Evolutionary conservation across 768 basidiomycete species (phyloP).

Genomic region (Lactifluus rugatus): DNA sequence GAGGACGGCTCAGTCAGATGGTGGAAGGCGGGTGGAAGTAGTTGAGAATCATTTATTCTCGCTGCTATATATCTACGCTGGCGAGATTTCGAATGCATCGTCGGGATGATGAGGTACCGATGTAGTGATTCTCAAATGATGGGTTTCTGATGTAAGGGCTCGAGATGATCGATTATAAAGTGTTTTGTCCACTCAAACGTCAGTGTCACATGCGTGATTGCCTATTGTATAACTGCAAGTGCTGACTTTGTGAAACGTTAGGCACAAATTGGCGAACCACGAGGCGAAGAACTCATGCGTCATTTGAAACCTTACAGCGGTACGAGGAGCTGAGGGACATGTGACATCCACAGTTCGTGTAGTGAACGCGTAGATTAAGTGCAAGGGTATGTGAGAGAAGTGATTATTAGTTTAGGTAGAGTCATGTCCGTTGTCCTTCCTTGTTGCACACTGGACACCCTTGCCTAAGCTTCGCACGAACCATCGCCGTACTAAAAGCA

Average conservation of each 20-base stretch:
- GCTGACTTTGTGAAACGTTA: no score
- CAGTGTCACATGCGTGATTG: no score
- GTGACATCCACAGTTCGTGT: background rate
- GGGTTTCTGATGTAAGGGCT: background rate
- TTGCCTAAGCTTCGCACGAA: constrained; percentile 50
- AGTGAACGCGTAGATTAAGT: background rate
- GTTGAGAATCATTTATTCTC: constrained; percentile 17
- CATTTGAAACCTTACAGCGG: background rate
- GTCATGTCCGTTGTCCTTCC: constrained; percentile 36
- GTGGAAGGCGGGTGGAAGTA: constrained; percentile 65
- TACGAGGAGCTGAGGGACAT: background rate
- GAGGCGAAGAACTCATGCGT: background rate
- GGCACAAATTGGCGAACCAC: no score
- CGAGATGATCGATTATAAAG: background rate
- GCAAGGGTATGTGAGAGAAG: background rate
- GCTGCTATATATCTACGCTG: background rate
- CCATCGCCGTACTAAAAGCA: constrained; percentile 50
- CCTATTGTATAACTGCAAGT: no score
- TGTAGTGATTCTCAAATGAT: background rate
- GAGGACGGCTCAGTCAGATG: constrained; percentile 67
- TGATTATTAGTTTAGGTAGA: background rate
- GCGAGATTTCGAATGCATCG: background rate
- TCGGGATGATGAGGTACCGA: background rate
- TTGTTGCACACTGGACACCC: constrained; percentile 75
- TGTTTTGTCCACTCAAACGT: background rate